A percentile compares a stretch with the other conserved stretches of the same genome.
Evolutionary conservation across 768 basidiomycete species (phyloP).

Genomic region (Tulasnella sp.): DNA sequence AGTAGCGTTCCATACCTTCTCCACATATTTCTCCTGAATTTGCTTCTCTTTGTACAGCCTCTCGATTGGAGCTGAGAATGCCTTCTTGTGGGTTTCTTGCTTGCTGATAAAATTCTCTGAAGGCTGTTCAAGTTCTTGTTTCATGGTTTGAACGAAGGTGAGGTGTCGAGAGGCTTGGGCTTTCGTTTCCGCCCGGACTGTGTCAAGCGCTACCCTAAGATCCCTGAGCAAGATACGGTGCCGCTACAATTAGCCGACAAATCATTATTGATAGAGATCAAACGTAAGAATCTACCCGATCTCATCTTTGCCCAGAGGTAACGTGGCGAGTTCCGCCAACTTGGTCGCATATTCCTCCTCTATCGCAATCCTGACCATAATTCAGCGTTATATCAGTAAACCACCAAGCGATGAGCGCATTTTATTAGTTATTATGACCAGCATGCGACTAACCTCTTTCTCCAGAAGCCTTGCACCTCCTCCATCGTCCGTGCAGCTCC

Average conservation of each 20-base stretch:
- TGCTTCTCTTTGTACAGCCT: slow-evolving; percentile 89
- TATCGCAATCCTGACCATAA: slow-evolving; percentile 66
- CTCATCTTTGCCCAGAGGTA: slow-evolving; percentile 81
- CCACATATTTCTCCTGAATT: slow-evolving; percentile 80
- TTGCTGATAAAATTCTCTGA: slow-evolving; percentile 61
- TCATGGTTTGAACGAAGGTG: slow-evolving; percentile 72
- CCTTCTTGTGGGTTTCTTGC: slow-evolving; percentile 73
- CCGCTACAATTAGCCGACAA: not conserved
- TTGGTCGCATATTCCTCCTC: slow-evolving; percentile 96
- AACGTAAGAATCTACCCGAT: slow-evolving; percentile 67
- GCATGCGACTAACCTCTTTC: slow-evolving; percentile 71
- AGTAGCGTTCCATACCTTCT: slow-evolving; percentile 51
- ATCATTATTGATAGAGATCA: not conserved
- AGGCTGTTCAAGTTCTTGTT: slow-evolving; percentile 72
- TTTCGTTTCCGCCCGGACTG: slow-evolving; percentile 79
- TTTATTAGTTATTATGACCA: not conserved
- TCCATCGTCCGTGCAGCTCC: slow-evolving; percentile 88
- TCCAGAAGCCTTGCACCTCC: slow-evolving; percentile 86
- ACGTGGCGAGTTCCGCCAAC: slow-evolving; percentile 75
- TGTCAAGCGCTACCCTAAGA: slow-evolving; percentile 77
- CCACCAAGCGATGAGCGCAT: not conserved
- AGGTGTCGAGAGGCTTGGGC: slow-evolving; percentile 74
- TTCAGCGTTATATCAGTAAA: not conserved
- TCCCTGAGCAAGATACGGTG: slow-evolving; percentile 56
- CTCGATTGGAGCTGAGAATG: slow-evolving; percentile 75